phyloP scores from a whole-genome alignment of 2,329 filamentous ascomycete species.

The Aureobasidium sp. region DNA sequence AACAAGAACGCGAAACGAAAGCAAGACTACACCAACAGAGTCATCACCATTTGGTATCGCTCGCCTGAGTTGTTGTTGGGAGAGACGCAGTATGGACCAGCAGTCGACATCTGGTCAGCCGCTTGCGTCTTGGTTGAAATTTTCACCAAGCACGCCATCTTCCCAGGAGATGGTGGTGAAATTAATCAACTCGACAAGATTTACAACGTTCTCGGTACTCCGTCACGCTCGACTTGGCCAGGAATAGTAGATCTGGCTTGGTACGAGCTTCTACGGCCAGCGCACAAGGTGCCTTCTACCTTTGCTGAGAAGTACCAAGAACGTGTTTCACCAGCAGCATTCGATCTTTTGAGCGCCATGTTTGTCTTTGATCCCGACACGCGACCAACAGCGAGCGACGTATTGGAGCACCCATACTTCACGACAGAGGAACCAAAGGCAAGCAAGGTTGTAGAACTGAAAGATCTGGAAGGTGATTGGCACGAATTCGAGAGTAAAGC shows the following conservation, averaged over 20 bases:
- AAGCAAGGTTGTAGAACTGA: constrained; percentile 73
- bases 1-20: constrained; percentile 67
- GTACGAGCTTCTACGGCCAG: constrained; percentile 85
- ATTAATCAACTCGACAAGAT: constrained; percentile 95
- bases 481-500: constrained; percentile 98
- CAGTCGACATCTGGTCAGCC: constrained; percentile 93
- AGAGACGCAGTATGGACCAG: constrained; percentile 81
- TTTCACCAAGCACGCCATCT: constrained; percentile 87
- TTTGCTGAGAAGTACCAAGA: constrained; percentile 81
- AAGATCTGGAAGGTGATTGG: constrained; percentile 84
- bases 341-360: constrained; percentile 75
- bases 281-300: constrained; percentile 59
- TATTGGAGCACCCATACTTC: constrained; percentile 85
- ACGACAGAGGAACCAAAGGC: constrained; percentile 68
- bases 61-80: constrained; percentile 84
- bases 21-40: constrained; percentile 94
- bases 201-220: constrained; percentile 86
- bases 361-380: constrained; percentile 82
- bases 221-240: constrained; percentile 78
- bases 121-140: constrained; percentile 96
- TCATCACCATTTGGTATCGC: constrained; percentile 98
- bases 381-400: constrained; percentile 73
- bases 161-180: constrained; percentile 92
- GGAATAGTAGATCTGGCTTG: constrained; percentile 88
- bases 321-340: constrained; percentile 67